Conservation (phyloP, 257 asterid species). For the Fraxinus pennsylvanica region DNA sequence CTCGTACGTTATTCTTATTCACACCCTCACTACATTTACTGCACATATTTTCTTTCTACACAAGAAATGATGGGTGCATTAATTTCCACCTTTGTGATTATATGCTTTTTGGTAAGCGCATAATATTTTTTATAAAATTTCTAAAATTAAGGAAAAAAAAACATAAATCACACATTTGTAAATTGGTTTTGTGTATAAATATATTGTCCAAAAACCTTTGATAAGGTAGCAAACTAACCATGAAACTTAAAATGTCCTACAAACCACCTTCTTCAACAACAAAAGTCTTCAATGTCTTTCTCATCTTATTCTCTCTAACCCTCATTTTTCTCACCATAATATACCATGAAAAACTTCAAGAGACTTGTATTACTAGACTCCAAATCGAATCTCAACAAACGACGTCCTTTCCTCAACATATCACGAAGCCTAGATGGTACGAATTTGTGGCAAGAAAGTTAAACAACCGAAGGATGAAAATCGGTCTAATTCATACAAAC, state of each 20-base stretch:
- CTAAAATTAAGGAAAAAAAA: not conserved
- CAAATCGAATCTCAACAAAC: slow-evolving; percentile 12
- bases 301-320: slow-evolving; percentile 27
- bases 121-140: not conserved
- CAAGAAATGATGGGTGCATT: not conserved
- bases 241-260: slow-evolving; percentile 10
- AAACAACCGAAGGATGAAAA: slow-evolving; percentile 26
- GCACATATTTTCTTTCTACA: not conserved
- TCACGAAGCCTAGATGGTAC: slow-evolving; percentile 40
- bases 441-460: slow-evolving; percentile 21
- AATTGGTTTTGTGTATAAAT: not conserved
- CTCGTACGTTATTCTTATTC: not conserved
- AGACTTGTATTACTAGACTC: not conserved
- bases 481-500: slow-evolving; percentile 38
- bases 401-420: slow-evolving; percentile 10
- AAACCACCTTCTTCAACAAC: slow-evolving; percentile 19
- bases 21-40: not conserved
- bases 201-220: not conserved
- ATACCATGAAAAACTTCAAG: slow-evolving; percentile 23
- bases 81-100: not conserved
- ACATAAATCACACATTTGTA: not conserved
- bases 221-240: not conserved
- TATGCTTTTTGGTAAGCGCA: not conserved
- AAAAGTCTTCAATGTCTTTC: slow-evolving; percentile 25
- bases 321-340: slow-evolving; percentile 29